Evolutionary conservation across 495 filamentous ascomycete genomes (phyloP).

Genomic region (Xylaria telfairii): DNA sequence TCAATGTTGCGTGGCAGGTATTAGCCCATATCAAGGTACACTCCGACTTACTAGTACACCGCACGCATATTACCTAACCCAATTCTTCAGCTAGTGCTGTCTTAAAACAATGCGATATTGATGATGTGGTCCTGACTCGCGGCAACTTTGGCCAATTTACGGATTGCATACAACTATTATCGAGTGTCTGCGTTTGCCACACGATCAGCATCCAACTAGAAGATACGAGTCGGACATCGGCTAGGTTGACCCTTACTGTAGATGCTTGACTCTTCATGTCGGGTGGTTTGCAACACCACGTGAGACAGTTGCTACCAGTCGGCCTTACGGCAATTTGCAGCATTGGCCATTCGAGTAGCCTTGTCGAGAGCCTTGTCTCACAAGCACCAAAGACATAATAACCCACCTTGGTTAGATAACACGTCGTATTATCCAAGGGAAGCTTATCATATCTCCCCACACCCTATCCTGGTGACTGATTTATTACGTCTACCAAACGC

Average conservation of each 20-base stretch:
- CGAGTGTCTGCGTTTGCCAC: not conserved
- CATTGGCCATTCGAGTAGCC: not conserved
- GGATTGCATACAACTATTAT: conserved; percentile 1
- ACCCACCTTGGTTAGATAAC: not conserved
- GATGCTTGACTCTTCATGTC: not conserved
- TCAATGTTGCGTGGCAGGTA: not conserved
- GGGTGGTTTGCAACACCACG: not conserved
- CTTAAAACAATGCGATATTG: not conserved
- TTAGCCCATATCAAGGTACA: not conserved
- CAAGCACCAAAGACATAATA: not conserved
- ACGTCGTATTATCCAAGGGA: not conserved
- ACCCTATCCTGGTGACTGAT: conserved; percentile 14
- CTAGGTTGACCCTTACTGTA: not conserved
- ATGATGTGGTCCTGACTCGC: not conserved
- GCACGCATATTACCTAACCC: conserved; percentile 18
- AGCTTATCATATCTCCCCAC: not conserved
- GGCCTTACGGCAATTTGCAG: not conserved
- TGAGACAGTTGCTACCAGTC: not conserved
- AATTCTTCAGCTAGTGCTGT: not conserved
- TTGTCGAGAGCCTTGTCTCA: conserved; percentile 8
- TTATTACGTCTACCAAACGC: not conserved
- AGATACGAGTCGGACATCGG: not conserved
- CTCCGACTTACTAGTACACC: not conserved
- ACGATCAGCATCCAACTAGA: not conserved
- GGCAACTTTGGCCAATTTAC: not conserved